A percentile compares a stretch with the other conserved stretches of the same genome.
phyloP scores from a whole-genome alignment of 257 asterid genomes.

The Sherardia arvensis region DNA sequence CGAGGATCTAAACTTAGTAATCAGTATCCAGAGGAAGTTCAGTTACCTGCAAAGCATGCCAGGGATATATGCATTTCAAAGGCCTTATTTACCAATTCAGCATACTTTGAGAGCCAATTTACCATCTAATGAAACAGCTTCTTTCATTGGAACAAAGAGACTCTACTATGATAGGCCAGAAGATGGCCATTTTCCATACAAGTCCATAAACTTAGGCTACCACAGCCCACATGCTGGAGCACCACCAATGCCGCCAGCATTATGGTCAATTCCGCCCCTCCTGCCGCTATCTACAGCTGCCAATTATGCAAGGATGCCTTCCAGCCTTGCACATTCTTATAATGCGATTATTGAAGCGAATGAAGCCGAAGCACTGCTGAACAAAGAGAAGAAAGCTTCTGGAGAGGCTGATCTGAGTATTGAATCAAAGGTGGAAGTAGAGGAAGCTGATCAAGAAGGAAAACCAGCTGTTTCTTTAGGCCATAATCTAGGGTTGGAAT shows the following conservation, averaged over 20 bases:
- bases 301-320: conserved; percentile 21
- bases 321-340: conserved; percentile 14
- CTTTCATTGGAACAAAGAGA: conserved; percentile 35
- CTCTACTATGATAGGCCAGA: conserved; percentile 21
- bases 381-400: conserved; percentile 11
- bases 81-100: conserved; percentile 39
- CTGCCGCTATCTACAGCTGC: conserved; percentile 32
- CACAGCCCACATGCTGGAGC: conserved; percentile 38
- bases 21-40: conserved; percentile 63
- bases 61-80: conserved; percentile 44
- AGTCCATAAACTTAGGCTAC: conserved; percentile 43
- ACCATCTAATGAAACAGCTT: conserved; percentile 14
- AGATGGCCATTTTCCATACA: conserved; percentile 23
- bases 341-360: conserved; percentile 17
- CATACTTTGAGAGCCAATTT: conserved; percentile 17
- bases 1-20: conserved; percentile 55
- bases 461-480: conserved; percentile 16
- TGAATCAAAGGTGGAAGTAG: conserved; percentile 37
- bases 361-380: conserved; percentile 11
- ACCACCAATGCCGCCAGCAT: conserved; percentile 20
- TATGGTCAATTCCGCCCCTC: conserved; percentile 59
- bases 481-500: conserved; percentile 4
- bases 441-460: conserved; percentile 25
- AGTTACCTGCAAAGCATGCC: conserved; percentile 64
- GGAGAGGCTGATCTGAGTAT: conserved; percentile 9